These are phyloP conservation scores for Lactarius sanguifluus DNA, from an alignment of 768 basidiomycete genomes.

Conservation along the genomic window DNA sequence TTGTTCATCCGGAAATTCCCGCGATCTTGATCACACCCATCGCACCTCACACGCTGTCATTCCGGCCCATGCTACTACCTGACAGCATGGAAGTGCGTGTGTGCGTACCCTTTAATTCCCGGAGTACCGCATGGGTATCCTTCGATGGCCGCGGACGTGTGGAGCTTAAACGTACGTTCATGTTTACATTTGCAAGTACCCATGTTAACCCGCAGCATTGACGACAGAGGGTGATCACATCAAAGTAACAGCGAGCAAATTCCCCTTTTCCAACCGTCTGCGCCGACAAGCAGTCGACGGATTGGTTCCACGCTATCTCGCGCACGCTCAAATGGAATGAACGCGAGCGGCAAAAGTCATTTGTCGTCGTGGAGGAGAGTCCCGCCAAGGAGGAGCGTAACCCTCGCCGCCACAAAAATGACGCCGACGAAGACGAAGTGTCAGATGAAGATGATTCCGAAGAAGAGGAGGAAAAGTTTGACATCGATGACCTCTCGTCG, in stretches of 20 bases:
- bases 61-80: constrained; percentile 97
- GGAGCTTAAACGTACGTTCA: constrained; percentile 82
- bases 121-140: constrained; percentile 98
- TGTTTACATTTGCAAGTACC: neutral
- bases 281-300: constrained; percentile 94
- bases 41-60: constrained; percentile 97
- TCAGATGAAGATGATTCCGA: constrained; percentile 51
- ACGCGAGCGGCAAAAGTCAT: constrained; percentile 96
- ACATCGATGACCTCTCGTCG: constrained; percentile 80
- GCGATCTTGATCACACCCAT: constrained; percentile 96
- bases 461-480: constrained; percentile 75
- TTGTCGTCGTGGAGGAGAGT: constrained; percentile 94
- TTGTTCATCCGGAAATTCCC: constrained; percentile 97
- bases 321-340: constrained; percentile 99
- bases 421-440: constrained; percentile 35
- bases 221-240: constrained; percentile 95
- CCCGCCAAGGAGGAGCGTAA: constrained; percentile 43
- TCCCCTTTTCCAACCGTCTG: constrained; percentile 98
- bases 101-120: constrained; percentile 98
- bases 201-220: constrained; percentile 19
- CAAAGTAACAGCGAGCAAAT: constrained; percentile 95
- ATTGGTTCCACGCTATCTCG: constrained; percentile 98
- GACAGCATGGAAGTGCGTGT: constrained; percentile 98
- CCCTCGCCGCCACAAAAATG: neutral
- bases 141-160: constrained; percentile 97